Base-by-base conservation (phyloP, 2,329 filamentous ascomycete species). In the Elsinoe arachidis region DNA sequence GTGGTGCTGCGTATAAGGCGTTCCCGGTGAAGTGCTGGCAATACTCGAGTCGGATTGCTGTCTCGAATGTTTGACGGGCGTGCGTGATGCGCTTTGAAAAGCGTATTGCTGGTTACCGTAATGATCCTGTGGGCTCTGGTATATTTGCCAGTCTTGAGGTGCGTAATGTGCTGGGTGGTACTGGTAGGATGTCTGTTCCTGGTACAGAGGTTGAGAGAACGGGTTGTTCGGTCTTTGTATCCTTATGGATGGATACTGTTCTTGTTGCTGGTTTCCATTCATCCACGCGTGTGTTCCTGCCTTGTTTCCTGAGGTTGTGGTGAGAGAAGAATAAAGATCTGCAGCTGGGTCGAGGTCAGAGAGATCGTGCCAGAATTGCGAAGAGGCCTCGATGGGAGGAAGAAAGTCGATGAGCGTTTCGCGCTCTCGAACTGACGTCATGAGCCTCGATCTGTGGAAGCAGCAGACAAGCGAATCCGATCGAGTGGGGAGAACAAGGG, bases 21-120 rank as follows among this genome's bases (percentile, higher is more conserved):
- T 77, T 34, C 70, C 72, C 26, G 75, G 71, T 41, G 73, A 72
- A 53, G 67, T 70, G 21, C 73, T 75, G 55, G 69, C 72, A 44
- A 75, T 70, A 4, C 78, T 71, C 55, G 68, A 70, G 17, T 66
- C 67, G n/a, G 69, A 72, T 15, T 66, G 66, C 26, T 56, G 54
- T 49, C 54, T 56, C 23, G 54, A 47, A 38, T 56, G 54, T 17
- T n/a, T 19, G 19, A 11, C 17, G 11, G 33, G 17, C n/a, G 49
- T 21, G 6, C 17, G 7, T 14, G 35, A 23, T 10, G 34, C 12
- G 19, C 49, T 17, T n/a, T 53, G 33, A 19, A 53, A 53, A 3
- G 26, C 21, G 34, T 53, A 53, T 39, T 15, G 21, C 34, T 37
- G 33, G 49, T 53, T 53, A 23, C 33, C 46, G 15, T 19, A 38